Evolutionary conservation across 2,329 filamentous ascomycete genomes (phyloP), one percentile per base, ranked within the genome.

Genomic region (Curvularia verruculosa): DNA sequence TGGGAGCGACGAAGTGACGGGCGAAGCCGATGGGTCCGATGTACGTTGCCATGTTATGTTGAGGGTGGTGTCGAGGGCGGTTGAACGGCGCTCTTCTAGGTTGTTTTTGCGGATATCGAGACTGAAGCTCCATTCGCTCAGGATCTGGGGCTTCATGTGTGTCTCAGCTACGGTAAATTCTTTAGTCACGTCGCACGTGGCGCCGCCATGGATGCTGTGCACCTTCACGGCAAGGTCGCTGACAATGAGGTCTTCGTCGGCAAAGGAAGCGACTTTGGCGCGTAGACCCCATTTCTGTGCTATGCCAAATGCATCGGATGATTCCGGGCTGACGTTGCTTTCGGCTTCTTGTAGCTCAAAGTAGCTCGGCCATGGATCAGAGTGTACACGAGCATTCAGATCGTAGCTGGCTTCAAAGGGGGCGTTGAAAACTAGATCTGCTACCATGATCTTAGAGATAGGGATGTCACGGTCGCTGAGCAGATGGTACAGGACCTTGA

Each of bases 371-470:
- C 95, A 99, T 2, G 86, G 82, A 47, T 89, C 88, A 0, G 84
- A 76, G 74, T 97, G 89, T 3, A 96, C 81, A 9, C 89, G 85
- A 10, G 95, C 92, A 12, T 88, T 83, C 60, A 98, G 86, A 60
- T 96, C 91, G 74, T 96, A 97, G 69, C 90, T 95, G 15, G 92
- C 91, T 77, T 96, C 92, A 67, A 99, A 98, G 0, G 94, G 92
- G 48, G 87, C 88, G 52, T 91, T 86, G 53, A 97, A 84, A 36
- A 87, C 84, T 5, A 98, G 75, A 51, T 89, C 87, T 37, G 90
- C 83, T 1, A 86, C 82, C 21, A 89, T 78, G 2, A 84, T 85
- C 75, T 96, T 94, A 36, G 88, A 86, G 37, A 98, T 89, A 1
- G 89, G 88, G 1, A 92, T 96, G 49, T 90, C 89, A 0, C 87